These are phyloP conservation scores for Butyriboletus loyo DNA, from an alignment of 768 basidiomycete species.

Conservation along the genomic window DNA sequence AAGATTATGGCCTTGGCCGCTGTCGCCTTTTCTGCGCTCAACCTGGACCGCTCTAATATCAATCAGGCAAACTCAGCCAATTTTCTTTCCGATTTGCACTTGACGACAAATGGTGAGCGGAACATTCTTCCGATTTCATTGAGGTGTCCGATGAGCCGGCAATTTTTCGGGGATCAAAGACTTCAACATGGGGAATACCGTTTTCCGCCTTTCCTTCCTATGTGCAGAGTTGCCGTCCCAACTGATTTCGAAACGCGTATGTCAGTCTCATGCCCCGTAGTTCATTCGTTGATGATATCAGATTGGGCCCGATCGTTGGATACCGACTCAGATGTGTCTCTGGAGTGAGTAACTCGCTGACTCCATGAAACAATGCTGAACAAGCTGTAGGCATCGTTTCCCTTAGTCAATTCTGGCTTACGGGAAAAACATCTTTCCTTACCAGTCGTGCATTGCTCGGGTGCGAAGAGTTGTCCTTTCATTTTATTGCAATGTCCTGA, in stretches of 20 bases:
- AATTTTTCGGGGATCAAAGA: constrained; percentile 29
- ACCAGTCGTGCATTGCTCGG: constrained; percentile 47
- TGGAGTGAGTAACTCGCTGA: constrained; percentile 36
- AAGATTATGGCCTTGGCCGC: constrained; percentile 57
- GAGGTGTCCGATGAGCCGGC: not conserved
- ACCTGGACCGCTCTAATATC: constrained; percentile 53
- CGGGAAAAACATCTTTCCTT: constrained; percentile 50
- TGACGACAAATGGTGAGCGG: constrained; percentile 46
- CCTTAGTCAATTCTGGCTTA: constrained; percentile 52
- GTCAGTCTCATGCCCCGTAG: constrained; percentile 4
- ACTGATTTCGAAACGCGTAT: constrained; percentile 54
- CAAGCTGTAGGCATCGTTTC: constrained; percentile 38
- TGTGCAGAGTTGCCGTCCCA: constrained; percentile 62
- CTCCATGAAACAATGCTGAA: not conserved
- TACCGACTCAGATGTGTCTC: constrained; percentile 54
- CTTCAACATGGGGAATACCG: constrained; percentile 53
- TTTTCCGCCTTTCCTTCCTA: constrained; percentile 51
- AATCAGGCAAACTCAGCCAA: constrained; percentile 57
- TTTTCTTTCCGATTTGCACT: constrained; percentile 51
- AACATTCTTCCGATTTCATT: not conserved
- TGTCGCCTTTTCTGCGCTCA: constrained; percentile 55
- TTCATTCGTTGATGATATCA: constrained; percentile 14
- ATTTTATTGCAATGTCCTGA: not conserved
- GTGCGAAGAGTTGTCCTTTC: constrained; percentile 16
- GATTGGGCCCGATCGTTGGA: constrained; percentile 64